Percentiles rank a stretch among this genome's conserved stretches.
phyloP scores from a whole-genome alignment of 768 basidiomycete species.

The Lactifluus pinguis region DNA sequence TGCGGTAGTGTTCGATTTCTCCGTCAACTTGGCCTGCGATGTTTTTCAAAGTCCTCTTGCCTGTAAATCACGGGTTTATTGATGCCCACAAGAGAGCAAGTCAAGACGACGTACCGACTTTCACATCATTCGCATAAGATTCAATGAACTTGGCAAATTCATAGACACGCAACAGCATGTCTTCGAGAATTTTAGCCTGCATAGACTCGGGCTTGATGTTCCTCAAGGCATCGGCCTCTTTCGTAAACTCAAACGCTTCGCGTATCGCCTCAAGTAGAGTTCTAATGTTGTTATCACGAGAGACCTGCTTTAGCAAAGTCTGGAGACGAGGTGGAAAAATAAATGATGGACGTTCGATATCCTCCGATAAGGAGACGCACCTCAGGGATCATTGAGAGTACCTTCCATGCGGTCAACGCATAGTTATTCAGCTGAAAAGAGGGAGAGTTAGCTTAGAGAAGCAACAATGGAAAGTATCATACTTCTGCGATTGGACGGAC shows the following conservation, averaged over 20 bases:
- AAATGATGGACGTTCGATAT: background rate
- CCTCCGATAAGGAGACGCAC: background rate
- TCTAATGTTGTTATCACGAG: background rate
- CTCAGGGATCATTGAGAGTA: background rate
- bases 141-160: background rate
- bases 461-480: background rate
- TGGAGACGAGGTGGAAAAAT: background rate
- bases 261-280: background rate
- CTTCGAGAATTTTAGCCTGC: no score
- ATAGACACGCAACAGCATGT: background rate
- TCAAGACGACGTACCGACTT: background rate
- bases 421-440: background rate
- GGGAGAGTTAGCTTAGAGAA: background rate
- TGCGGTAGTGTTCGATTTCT: background rate
- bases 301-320: background rate
- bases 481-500: background rate
- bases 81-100: background rate
- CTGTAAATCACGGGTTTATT: background rate
- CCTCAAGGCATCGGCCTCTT: background rate
- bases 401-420: background rate
- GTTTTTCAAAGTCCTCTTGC: background rate
- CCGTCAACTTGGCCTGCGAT: background rate
- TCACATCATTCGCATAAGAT: background rate
- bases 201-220: background rate
- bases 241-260: background rate